phyloP scores from a whole-genome alignment of 106 monocot species.

The Dactylorhiza incarnata region DNA sequence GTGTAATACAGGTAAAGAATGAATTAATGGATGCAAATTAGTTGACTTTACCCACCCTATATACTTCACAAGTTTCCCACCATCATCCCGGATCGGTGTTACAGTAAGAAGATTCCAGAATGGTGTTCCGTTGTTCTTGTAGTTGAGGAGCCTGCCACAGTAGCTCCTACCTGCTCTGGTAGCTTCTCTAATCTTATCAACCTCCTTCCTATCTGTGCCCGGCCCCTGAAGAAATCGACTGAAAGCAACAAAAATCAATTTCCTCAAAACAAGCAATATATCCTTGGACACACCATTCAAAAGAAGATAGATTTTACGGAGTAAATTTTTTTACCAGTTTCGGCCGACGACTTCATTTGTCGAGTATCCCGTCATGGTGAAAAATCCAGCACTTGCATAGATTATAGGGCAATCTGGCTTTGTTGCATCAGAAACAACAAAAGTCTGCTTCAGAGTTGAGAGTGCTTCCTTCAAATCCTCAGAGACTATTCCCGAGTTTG shows the following conservation, averaged over 20 bases:
- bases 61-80: conserved; percentile 54
- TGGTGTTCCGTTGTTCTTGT: conserved; percentile 60
- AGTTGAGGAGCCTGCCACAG: conserved; percentile 81
- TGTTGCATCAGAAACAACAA: conserved; percentile 82
- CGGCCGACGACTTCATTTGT: conserved; percentile 50
- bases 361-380: conserved; percentile 70
- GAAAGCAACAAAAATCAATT: conserved; percentile 8
- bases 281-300: not conserved
- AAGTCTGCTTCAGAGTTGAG: conserved; percentile 62
- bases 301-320: no score
- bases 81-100: conserved; percentile 55
- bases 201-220: conserved; percentile 52
- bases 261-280: no score
- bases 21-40: no score
- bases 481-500: conserved; percentile 29
- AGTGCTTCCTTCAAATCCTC: conserved; percentile 68
- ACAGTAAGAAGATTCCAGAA: conserved; percentile 88
- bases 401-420: conserved; percentile 66
- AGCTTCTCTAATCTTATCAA: conserved; percentile 63
- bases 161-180: conserved; percentile 48
- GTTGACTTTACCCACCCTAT: conserved; percentile 44
- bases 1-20: no score
- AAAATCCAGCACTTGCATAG: conserved; percentile 73
- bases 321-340: conserved; percentile 38
- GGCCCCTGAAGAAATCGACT: conserved; percentile 85